Conservation (phyloP, 2,329 filamentous ascomycete species). For the Ceratocystis huliohia region DNA sequence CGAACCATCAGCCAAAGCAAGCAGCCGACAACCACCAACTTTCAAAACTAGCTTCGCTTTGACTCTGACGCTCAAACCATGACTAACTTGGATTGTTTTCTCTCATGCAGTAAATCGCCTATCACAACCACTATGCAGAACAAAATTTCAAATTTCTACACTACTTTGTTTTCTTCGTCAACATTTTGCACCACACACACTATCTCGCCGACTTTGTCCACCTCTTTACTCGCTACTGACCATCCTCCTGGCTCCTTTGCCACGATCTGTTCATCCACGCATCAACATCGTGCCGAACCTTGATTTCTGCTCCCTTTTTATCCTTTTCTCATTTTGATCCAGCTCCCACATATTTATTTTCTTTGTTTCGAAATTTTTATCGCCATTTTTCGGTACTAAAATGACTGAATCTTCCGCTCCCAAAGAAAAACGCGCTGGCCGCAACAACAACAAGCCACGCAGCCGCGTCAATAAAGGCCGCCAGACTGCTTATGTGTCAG, state of each 20-base stretch:
- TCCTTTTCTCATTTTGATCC: not conserved
- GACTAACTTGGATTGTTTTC: constrained; percentile 7
- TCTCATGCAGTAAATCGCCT: constrained; percentile 7
- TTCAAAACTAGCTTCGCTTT: not conserved
- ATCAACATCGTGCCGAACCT: constrained; percentile 14
- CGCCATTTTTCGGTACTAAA: not conserved
- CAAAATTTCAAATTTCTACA: constrained; percentile 15
- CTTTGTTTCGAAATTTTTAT: not conserved
- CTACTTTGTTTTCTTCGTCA: constrained; percentile 10
- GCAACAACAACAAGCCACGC: constrained; percentile 31
- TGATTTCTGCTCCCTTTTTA: constrained; percentile 7
- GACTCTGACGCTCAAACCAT: not conserved
- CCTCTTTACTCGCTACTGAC: constrained; percentile 12
- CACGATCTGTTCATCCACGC: constrained; percentile 4
- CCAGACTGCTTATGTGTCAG: constrained; percentile 47
- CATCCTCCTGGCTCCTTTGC: constrained; percentile 13
- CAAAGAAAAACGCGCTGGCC: constrained; percentile 30
- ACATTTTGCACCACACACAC: constrained; percentile 8
- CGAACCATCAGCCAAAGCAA: not conserved
- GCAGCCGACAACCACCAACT: not conserved
- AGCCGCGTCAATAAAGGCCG: constrained; percentile 22
- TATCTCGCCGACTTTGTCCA: constrained; percentile 6
- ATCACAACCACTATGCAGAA: constrained; percentile 17
- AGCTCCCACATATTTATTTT: not conserved
- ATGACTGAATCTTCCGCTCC: not conserved